phyloP scores from a whole-genome alignment of 225 moss, liverwort and hornwort species.

The Asterella californica region DNA sequence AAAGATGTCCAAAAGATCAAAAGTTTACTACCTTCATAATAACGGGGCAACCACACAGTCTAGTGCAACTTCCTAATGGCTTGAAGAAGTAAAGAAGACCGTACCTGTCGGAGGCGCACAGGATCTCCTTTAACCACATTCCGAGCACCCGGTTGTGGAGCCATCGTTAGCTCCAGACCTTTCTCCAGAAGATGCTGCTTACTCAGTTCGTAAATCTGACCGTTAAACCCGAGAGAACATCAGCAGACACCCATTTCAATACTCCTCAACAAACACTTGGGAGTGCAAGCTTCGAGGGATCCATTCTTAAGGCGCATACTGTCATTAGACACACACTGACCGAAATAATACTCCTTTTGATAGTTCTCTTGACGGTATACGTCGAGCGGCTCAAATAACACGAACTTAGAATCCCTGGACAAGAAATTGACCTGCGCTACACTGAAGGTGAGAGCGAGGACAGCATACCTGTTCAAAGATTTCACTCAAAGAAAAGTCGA shows the following conservation, averaged over 20 bases:
- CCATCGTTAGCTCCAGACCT: constrained; percentile 48
- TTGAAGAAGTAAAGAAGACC: background rate
- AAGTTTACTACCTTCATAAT: background rate
- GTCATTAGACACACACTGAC: background rate
- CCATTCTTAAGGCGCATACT: background rate
- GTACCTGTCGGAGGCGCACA: constrained; percentile 72
- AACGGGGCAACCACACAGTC: background rate
- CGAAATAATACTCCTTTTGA: background rate
- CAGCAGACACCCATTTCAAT: background rate
- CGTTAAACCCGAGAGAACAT: background rate
- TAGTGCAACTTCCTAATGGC: too few relatives aligned
- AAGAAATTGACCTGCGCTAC: too few relatives aligned
- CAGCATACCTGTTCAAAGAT: constrained; percentile 62
- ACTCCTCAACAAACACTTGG: background rate
- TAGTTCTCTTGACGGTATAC: background rate
- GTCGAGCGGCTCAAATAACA: background rate
- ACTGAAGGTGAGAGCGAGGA: background rate
- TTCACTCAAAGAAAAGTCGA: constrained; percentile 77
- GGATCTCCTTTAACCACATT: constrained; percentile 78
- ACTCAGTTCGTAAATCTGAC: constrained; percentile 48
- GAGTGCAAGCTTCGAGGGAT: background rate
- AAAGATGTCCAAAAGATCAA: background rate
- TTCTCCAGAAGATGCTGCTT: constrained; percentile 60
- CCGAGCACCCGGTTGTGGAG: constrained; percentile 37
- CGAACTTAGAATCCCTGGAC: background rate